Base-by-base conservation (phyloP, 192 early-diverging fungal genomes). In the Radiomyces spectabilis region DNA sequence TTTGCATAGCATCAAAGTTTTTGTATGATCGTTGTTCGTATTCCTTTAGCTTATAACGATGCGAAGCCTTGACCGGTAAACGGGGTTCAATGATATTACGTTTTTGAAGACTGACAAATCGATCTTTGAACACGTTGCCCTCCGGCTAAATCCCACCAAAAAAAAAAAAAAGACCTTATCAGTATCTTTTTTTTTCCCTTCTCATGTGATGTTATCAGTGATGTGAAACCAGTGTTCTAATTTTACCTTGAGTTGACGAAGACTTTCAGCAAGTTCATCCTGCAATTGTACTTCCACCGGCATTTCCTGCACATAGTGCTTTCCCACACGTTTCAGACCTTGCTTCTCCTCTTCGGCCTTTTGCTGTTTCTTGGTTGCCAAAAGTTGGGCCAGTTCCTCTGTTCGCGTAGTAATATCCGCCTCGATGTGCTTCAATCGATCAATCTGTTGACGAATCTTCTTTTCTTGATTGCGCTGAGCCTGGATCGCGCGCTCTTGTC, bases 11-110 rank as follows among this genome's bases (percentile, higher is more conserved):
- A 30, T 76, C 74, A 42, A 74, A 78, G 21, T 67, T 67, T 72
- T 78, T 78, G 66, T 78, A 78, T 29, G 68, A 68, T 40, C 74
- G 63, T 59, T 66, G 71, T 53, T 78, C 76, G 51, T 72, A 74
- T 32, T 65, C 73, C 65, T 78, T 78, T 52, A 74, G 66, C 39
- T 59, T 64, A 53, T 78, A 78, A 55, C 69, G 65, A 56, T 69
- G 57, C 19, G 61, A 61, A 41, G 61, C 55, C 19, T 54, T 63
- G 43, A 77, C 68, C 18, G 58, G 67, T 15, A 75, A 46, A 62
- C 74, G 61, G 12, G 78, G 69, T 55, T 77, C 78, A 49, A 80
- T 75, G 35, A 80, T 69, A 34, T 77, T 80, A 38, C 78, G 69
- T 50, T 80, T 53, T 42, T 75, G 66, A 51, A 77, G 59, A 42